Percentiles rank a stretch among this genome's conserved stretches.
Evolutionary conservation across 306 rosid genomes (phyloP).

Genomic region (Alnus glutinosa): DNA sequence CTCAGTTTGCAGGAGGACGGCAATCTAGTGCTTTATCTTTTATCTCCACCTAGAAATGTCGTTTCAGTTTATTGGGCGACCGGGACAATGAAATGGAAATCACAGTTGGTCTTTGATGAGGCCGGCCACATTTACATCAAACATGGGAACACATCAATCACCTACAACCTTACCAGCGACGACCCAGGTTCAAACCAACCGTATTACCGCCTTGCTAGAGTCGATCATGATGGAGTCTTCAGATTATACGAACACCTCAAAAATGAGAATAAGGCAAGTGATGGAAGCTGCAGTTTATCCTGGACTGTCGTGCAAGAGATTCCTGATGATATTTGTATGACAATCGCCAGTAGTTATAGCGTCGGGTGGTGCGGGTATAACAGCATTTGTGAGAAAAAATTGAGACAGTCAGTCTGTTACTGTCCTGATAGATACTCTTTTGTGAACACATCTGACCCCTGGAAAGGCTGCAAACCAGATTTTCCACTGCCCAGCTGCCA

Average conservation of each 20-base stretch:
- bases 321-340: constrained; percentile 28
- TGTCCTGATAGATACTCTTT: constrained; percentile 31
- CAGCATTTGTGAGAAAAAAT: constrained; percentile 15
- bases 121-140: constrained; percentile 26
- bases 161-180: not conserved
- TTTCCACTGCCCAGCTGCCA: constrained; percentile 28
- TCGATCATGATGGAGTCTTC: constrained; percentile 32
- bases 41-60: not conserved
- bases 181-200: not conserved
- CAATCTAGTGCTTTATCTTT: constrained; percentile 18
- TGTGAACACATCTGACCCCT: not conserved
- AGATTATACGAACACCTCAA: constrained; percentile 16
- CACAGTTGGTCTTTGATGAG: constrained; percentile 26
- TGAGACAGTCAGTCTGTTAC: too few species aligned
- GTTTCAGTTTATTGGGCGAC: constrained; percentile 17
- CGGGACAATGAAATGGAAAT: not conserved
- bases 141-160: not conserved
- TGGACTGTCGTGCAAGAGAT: not conserved
- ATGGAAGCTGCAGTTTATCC: constrained; percentile 20
- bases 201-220: constrained; percentile 33
- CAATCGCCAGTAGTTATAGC: not conserved
- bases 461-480: constrained; percentile 32
- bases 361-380: constrained; percentile 33
- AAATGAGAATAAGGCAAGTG: not conserved
- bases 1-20: constrained; percentile 19